Conservation (phyloP, 768 basidiomycete genomes). For the Leccinum longicurvipes region DNA sequence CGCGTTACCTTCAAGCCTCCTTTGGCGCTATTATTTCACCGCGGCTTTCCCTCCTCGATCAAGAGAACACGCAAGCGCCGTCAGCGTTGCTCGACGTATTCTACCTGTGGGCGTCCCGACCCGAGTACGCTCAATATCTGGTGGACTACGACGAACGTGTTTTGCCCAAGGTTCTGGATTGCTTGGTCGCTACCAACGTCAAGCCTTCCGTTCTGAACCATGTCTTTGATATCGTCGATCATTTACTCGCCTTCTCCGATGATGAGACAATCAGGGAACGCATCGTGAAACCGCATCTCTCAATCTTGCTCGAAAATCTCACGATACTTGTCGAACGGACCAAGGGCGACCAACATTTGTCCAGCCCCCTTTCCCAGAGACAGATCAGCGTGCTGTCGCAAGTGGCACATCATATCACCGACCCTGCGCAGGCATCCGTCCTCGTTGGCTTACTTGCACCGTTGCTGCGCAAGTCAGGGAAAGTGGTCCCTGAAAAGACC, state of each 20-base stretch:
- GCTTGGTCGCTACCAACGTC: slow-evolving; percentile 77
- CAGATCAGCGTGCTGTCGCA: slow-evolving; percentile 80
- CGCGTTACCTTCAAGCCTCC: slow-evolving; percentile 60
- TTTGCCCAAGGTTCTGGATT: slow-evolving; percentile 77
- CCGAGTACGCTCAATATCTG: slow-evolving; percentile 58
- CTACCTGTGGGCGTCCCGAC: slow-evolving; percentile 65
- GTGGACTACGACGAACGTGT: slow-evolving; percentile 65
- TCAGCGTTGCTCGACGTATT: not conserved
- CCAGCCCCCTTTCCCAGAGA: slow-evolving; percentile 70
- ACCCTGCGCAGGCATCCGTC: slow-evolving; percentile 67
- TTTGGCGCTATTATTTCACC: slow-evolving; percentile 79
- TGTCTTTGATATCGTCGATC: slow-evolving; percentile 84
- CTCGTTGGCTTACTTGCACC: slow-evolving; percentile 75
- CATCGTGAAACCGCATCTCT: slow-evolving; percentile 68
- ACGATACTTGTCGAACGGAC: slow-evolving; percentile 63
- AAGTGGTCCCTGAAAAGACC: slow-evolving; percentile 77
- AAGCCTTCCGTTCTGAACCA: slow-evolving; percentile 63
- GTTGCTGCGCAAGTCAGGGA: slow-evolving; percentile 72
- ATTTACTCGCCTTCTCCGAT: slow-evolving; percentile 54
- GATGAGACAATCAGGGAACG: slow-evolving; percentile 47
- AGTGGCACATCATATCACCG: slow-evolving; percentile 69
- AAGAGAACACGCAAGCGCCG: not conserved
- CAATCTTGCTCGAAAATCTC: slow-evolving; percentile 68
- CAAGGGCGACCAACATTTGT: slow-evolving; percentile 46
- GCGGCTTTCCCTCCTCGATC: slow-evolving; percentile 50